A percentile compares a stretch with the other conserved stretches of the same genome.
Evolutionary conservation across 2,329 filamentous ascomycete genomes (phyloP).

Genomic region (Ceratocystis harringtonii): DNA sequence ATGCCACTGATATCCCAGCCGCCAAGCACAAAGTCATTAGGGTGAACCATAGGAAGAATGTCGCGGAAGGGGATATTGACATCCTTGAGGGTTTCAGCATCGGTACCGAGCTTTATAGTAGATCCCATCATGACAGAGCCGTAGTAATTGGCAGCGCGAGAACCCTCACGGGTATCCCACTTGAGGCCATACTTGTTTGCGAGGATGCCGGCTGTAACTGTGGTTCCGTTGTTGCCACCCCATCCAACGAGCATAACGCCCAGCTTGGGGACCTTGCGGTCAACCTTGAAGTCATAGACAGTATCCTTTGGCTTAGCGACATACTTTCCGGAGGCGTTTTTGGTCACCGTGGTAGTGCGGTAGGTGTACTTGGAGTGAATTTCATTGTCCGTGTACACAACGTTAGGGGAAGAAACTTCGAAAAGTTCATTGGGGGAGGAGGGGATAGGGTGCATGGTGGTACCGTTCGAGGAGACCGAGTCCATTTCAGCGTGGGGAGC

Average conservation of each 20-base stretch:
- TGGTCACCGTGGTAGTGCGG: conserved; percentile 73
- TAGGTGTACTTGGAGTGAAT: conserved; percentile 95
- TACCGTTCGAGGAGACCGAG: conserved; percentile 38
- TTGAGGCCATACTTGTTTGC: conserved; percentile 75
- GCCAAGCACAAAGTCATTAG: conserved; percentile 85
- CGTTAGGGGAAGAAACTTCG: conserved; percentile 81
- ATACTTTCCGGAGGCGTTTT: conserved; percentile 55
- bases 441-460: conserved; percentile 22
- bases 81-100: conserved; percentile 69
- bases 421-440: conserved; percentile 46
- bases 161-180: conserved; percentile 90
- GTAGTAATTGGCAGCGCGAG: conserved; percentile 85
- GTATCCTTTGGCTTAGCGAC: conserved; percentile 78
- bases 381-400: conserved; percentile 71
- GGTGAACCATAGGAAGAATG: conserved; percentile 90
- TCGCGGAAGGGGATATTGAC: conserved; percentile 94
- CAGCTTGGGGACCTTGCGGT: conserved; percentile 81
- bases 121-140: conserved; percentile 95
- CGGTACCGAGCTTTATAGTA: conserved; percentile 88
- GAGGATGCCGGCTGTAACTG: conserved; percentile 90
- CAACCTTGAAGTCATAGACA: conserved; percentile 92
- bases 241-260: conserved; percentile 96
- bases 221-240: conserved; percentile 97
- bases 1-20: conserved; percentile 95
- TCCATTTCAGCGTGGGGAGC: conserved; percentile 71